Evolutionary conservation across 805 yeast genomes (phyloP).

Genomic region (Maudiozyma barnettii): DNA sequence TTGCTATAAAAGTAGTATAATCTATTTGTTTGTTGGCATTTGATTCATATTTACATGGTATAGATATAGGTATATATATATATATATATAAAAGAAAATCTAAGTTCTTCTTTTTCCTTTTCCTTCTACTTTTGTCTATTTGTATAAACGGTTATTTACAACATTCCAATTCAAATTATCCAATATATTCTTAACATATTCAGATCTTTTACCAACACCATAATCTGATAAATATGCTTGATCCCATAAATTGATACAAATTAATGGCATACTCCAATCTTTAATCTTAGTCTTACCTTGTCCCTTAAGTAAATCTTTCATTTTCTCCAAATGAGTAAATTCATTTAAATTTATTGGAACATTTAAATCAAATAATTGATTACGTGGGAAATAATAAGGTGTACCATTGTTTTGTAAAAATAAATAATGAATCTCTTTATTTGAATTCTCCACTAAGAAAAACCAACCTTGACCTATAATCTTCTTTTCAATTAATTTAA

Average conservation of each 20-base stretch:
- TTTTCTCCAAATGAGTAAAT: slow-evolving; percentile 35
- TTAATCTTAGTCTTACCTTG: slow-evolving; percentile 24
- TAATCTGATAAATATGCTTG: slow-evolving; percentile 78
- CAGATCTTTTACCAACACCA: slow-evolving; percentile 63
- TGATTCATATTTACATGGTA: not conserved
- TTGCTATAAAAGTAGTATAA: slow-evolving; percentile 67
- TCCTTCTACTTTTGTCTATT: slow-evolving; percentile 1
- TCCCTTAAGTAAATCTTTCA: slow-evolving; percentile 29
- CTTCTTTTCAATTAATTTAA: slow-evolving; percentile 39
- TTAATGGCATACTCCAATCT: slow-evolving; percentile 54
- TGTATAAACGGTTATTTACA: slow-evolving; percentile 38
- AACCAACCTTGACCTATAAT: slow-evolving; percentile 62
- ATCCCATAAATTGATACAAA: slow-evolving; percentile 82
- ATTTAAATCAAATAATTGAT: slow-evolving; percentile 68
- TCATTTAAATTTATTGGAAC: slow-evolving; percentile 54
- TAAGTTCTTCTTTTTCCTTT: not conserved
- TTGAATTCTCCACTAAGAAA: slow-evolving; percentile 56
- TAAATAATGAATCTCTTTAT: slow-evolving; percentile 46
- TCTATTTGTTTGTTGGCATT: slow-evolving; percentile 2
- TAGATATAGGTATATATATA: not conserved
- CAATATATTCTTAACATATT: slow-evolving; percentile 68
- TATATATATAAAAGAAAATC: not conserved
- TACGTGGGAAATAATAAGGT: slow-evolving; percentile 59
- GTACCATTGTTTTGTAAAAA: slow-evolving; percentile 67
- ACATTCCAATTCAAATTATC: slow-evolving; percentile 78